Base-by-base conservation (phyloP, 2,329 filamentous ascomycete genomes). In the Nannizziopsis arthrosporioides region DNA sequence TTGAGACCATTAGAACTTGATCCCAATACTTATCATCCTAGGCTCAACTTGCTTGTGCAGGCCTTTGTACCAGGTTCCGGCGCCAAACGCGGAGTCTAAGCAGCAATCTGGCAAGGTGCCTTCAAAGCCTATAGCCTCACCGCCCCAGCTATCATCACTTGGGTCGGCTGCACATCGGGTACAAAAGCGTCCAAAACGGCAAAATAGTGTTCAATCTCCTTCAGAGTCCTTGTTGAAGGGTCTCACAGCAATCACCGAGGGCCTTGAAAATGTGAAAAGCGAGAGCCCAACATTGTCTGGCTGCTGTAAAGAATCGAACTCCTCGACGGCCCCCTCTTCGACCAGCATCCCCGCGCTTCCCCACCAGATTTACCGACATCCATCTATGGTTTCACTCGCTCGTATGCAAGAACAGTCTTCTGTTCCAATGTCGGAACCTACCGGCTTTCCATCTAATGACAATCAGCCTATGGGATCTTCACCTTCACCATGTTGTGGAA, bases 41-140 rank as follows among this genome's bases (percentile, higher is more conserved):
- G 67, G 65, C 12, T 64, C 65, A 22, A 61, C 58, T 15, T 69
- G 67, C 55, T 47, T 68, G 35, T 69, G 67, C 51, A 59, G 67
- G 45, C 67, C 67, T 15, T 53, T 69, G 11, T 69, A 69, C 53
- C 59, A 65, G 50, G 63, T 68, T 2, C 62, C 62, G 9, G 53
- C 55, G 15, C 52, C 54, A 38, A 51, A 55, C 6, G 46, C 55
- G 40, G 60, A 62, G 6, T 36, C 59, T 34, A 48, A 54, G 7
- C 51, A 49, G 47, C 40, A 36, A 35, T 18, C 32, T 12, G 38
- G 36, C 8, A 37, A 42, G 17, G 18, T 37, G 14, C 42, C 44
- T 11, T 41, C 40, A 12, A 36, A 46, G 8, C 34, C 43, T n/a
- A 45, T 43, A 22, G 30, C 41, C 18, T 17, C 45, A 8, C 15